Base-by-base conservation (phyloP, 352 stramenopile species). In the Phytophthora pistaciae region DNA sequence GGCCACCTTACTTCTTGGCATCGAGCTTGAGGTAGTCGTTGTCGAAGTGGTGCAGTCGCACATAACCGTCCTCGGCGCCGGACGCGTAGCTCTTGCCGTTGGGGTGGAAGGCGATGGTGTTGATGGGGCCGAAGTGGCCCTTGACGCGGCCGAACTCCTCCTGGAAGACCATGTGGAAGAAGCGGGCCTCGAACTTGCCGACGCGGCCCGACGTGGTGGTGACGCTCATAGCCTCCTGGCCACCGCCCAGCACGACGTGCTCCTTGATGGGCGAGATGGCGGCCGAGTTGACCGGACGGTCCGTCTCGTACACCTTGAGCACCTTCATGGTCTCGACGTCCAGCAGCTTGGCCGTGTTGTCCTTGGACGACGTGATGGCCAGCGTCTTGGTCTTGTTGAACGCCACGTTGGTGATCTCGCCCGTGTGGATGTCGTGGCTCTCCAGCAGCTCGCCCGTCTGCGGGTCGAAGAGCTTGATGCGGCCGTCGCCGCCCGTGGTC, bases 51-150 rank as follows among this genome's bases (percentile, higher is more conserved):
- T 99, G 97, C 36, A 99, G 82, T 77, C 98, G 96, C 68, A 99
- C 94, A 77, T 99, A 99, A 53, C 98, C 98, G 78, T 99, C 98
- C 75, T 99, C 98, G 13, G 96, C 97, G 46, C 98, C 98, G 70
- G 94, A 99, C n/a, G 96, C 96, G 91, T 98, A 99, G 83, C 94
- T 98, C 79, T 95, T 97, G 70, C 98, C 98, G 77, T 99, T 97
- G 6, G 98, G 98, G 80, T 99, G 98, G 78, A 99, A 98, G 58
- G 94, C 95, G 54, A 99, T 95, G 52, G 98, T 98, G 90, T 99
- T 99, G 77, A 99, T 99, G 29, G 98, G 98, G 56, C 98, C 98
- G 81, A 99, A 99, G 80, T 99, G 98, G 62, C 98, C 98, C 86
- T 99, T 99, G 40, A 99, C 97, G 62, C 92, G 91, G 6, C 95